A percentile compares a stretch with the other conserved stretches of the same genome.
Conservation (phyloP, 1,284 basidiomycete species). For the Chondrostereum purpureum region DNA sequence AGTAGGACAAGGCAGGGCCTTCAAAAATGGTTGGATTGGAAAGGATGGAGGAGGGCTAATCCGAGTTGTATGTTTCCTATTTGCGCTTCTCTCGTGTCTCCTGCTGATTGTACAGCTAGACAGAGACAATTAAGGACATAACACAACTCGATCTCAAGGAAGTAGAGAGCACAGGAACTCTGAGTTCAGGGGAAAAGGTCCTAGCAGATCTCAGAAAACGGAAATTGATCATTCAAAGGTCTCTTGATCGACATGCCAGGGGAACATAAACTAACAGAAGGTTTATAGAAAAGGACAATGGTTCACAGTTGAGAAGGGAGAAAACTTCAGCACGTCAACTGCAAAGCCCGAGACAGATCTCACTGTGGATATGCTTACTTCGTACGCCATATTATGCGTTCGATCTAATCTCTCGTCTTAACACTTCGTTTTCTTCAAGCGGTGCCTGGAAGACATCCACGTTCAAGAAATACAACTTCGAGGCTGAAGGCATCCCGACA, state of each 20-base stretch:
- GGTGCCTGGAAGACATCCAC: conserved; percentile 87
- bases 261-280: too few species aligned
- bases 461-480: conserved; percentile 99
- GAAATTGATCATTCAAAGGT: conserved; percentile 79
- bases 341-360: conserved; percentile 97
- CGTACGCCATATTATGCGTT: too few species aligned
- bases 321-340: conserved; percentile 87
- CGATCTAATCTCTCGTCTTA: conserved; percentile 4
- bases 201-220: conserved; percentile 88
- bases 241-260: conserved; percentile 11
- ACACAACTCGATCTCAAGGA: conserved; percentile 75
- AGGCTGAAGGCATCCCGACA: conserved; percentile 88
- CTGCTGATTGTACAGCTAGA: conserved; percentile 30
- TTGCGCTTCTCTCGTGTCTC: neutral
- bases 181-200: conserved; percentile 70
- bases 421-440: conserved; percentile 31
- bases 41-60: conserved; percentile 90
- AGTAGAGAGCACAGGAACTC: conserved; percentile 67
- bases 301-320: conserved; percentile 86
- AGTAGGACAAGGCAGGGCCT: conserved; percentile 90
- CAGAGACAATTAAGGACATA: conserved; percentile 58
- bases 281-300: conserved; percentile 85
- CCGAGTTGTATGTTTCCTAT: conserved; percentile 59
- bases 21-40: conserved; percentile 96
- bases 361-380: conserved; percentile 90